These are phyloP conservation scores for Pyrus hybrid DNA, from an alignment of 331 rosid species.

Conservation along the genomic window DNA sequence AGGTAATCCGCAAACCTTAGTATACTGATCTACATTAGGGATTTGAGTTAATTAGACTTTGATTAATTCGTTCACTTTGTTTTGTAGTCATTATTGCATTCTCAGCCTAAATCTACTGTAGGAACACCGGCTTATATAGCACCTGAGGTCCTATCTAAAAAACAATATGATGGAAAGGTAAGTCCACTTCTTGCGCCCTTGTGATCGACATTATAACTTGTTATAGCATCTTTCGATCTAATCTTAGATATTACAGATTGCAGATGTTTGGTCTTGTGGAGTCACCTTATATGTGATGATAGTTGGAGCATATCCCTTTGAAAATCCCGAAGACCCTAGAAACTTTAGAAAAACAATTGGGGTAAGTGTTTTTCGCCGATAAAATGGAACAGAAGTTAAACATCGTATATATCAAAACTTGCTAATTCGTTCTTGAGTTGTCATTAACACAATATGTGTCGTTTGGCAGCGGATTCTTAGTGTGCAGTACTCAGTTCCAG, in stretches of 20 bases:
- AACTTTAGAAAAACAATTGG: conserved; percentile 55
- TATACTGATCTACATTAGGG: background rate
- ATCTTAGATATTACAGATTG: conserved; percentile 36
- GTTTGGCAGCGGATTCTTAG: conserved; percentile 57
- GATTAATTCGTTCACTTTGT: conserved; percentile 1
- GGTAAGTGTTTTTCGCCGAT: conserved; percentile 31
- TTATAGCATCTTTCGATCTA: background rate
- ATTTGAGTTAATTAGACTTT: conserved; percentile 5
- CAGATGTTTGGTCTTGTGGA: conserved; percentile 97
- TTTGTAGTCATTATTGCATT: conserved; percentile 61
- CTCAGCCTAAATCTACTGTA: conserved; percentile 71
- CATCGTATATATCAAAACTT: conserved; percentile 3
- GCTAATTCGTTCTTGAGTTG: conserved; percentile 6
- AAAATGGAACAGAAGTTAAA: background rate
- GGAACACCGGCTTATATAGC: conserved; percentile 95
- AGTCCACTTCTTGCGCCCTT: conserved; percentile 7
- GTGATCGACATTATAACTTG: background rate
- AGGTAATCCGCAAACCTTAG: conserved; percentile 37
- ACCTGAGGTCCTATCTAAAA: conserved; percentile 64
- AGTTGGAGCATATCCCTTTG: conserved; percentile 80
- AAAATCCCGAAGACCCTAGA: conserved; percentile 59
- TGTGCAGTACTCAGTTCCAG: conserved; percentile 60
- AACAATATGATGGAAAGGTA: conserved; percentile 78
- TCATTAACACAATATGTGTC: conserved; percentile 4
- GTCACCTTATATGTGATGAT: conserved; percentile 84